Conservation (phyloP, 2,329 filamentous ascomycete species). For the Pseudocercospora fuligena region DNA sequence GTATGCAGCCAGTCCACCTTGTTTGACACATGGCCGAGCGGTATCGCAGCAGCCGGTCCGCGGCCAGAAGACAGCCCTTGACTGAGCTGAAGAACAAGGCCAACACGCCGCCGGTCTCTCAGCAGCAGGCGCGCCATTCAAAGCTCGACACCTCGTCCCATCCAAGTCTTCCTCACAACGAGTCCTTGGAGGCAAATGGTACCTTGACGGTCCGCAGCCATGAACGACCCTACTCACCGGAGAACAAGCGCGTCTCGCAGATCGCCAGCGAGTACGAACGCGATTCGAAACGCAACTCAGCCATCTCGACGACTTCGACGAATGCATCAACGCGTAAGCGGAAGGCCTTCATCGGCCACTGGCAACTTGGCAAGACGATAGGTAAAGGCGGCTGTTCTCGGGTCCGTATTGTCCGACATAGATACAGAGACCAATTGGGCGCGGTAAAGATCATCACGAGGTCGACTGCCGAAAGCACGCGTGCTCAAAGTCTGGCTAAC, state of each 20-base stretch:
- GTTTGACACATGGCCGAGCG: slow-evolving; percentile 38
- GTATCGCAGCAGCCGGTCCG: slow-evolving; percentile 32
- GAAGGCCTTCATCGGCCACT: slow-evolving; percentile 83
- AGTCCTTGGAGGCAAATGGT: slow-evolving; percentile 51
- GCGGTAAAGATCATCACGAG: slow-evolving; percentile 97
- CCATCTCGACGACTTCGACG: slow-evolving; percentile 62
- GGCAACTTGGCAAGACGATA: slow-evolving; percentile 87
- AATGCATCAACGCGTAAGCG: slow-evolving; percentile 55
- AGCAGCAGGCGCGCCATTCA: slow-evolving; percentile 22
- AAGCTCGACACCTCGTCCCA: slow-evolving; percentile 30
- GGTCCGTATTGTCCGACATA: slow-evolving; percentile 83
- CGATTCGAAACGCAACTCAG: slow-evolving; percentile 57
- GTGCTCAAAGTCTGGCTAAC: slow-evolving; percentile 83
- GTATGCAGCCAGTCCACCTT: slow-evolving; percentile 12
- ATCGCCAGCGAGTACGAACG: slow-evolving; percentile 52
- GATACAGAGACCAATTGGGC: slow-evolving; percentile 74
- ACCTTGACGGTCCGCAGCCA: slow-evolving; percentile 48
- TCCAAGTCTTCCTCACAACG: slow-evolving; percentile 47
- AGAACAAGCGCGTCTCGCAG: slow-evolving; percentile 60
- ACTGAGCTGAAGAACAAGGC: slow-evolving; percentile 36
- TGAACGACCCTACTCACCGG: slow-evolving; percentile 41
- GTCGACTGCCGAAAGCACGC: slow-evolving; percentile 73
- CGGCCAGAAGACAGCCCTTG: slow-evolving; percentile 37
- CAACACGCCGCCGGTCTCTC: slow-evolving; percentile 36
- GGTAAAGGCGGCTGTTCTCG: slow-evolving; percentile 89